Evolutionary conservation across 176 grass and related monocot species (phyloP).

Genomic region (Elymus sibiricus): DNA sequence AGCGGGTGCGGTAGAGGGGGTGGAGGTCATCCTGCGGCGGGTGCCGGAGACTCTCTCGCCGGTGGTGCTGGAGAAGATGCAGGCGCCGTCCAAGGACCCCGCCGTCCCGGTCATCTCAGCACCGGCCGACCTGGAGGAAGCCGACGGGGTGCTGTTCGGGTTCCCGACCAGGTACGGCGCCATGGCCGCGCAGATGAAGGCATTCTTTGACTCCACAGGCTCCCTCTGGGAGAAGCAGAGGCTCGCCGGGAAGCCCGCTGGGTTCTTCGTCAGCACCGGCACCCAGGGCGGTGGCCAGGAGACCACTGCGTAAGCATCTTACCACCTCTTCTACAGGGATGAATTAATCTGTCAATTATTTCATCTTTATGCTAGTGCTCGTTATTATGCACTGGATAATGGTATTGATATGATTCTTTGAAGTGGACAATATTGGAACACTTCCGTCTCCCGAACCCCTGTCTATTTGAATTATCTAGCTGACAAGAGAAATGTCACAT

Average conservation of each 20-base stretch:
- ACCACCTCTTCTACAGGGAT: too few species aligned
- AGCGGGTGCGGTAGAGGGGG: constrained; percentile 54
- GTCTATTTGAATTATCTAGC: background rate
- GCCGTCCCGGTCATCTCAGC: constrained; percentile 46
- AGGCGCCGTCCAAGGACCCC: constrained; percentile 63
- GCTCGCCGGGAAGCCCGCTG: constrained; percentile 73
- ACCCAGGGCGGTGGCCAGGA: constrained; percentile 88
- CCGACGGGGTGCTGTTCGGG: constrained; percentile 70
- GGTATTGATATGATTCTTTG: too few species aligned
- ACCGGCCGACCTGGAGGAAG: constrained; percentile 61
- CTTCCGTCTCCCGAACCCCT: background rate
- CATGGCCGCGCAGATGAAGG: constrained; percentile 94
- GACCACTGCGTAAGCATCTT: constrained; percentile 71
- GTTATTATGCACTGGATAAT: too few species aligned
- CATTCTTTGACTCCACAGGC: constrained; percentile 82
- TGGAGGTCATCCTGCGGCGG: constrained; percentile 59
- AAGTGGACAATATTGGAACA: background rate
- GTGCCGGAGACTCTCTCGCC: constrained; percentile 68
- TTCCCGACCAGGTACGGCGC: constrained; percentile 82
- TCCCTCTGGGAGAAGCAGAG: constrained; percentile 70
- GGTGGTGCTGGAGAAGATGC: constrained; percentile 77
- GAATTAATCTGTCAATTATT: too few species aligned
- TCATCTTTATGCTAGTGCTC: too few species aligned
- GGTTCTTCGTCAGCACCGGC: constrained; percentile 84
- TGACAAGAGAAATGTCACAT: background rate